Percentiles rank a stretch among this genome's conserved stretches.
These are phyloP conservation scores for Boletus subparvulus DNA, from an alignment of 768 basidiomycete genomes.

Conservation along the genomic window DNA sequence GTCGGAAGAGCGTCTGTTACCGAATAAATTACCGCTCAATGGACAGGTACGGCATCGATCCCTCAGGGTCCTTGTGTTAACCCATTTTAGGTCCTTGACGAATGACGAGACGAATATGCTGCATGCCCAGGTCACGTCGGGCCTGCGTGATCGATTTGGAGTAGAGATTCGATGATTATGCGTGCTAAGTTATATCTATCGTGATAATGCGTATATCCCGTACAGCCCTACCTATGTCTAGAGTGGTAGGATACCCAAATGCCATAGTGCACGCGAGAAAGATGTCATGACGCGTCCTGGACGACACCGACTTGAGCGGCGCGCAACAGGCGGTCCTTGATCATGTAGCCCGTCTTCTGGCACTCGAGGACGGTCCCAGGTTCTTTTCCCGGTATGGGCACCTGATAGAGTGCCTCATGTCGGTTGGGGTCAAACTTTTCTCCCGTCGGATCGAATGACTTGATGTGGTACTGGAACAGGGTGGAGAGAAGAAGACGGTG, in stretches of 20 bases:
- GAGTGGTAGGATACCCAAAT: constrained; percentile 16
- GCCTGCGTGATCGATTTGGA: constrained; percentile 61
- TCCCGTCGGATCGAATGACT: constrained; percentile 87
- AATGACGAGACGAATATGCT: constrained; percentile 88
- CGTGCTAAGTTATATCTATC: constrained; percentile 39
- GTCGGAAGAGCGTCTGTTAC: constrained; percentile 78
- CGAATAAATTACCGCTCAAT: constrained; percentile 94
- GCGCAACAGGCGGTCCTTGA: constrained; percentile 90
- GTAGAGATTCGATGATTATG: constrained; percentile 83
- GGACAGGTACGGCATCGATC: constrained; percentile 64
- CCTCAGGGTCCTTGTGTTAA: constrained; percentile 4
- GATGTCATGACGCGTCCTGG: constrained; percentile 53
- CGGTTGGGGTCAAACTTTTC: constrained; percentile 93
- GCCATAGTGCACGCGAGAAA: background rate
- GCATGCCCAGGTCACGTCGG: constrained; percentile 59
- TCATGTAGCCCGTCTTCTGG: constrained; percentile 88
- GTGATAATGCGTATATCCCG: constrained; percentile 26
- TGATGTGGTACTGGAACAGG: constrained; percentile 88
- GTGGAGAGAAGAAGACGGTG: constrained; percentile 87
- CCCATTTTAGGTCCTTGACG: constrained; percentile 63
- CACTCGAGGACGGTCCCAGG: constrained; percentile 89
- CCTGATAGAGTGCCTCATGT: constrained; percentile 95
- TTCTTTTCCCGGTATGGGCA: constrained; percentile 84
- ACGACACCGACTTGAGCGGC: constrained; percentile 97
- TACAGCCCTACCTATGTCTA: constrained; percentile 32